phyloP scores from a whole-genome alignment of 495 filamentous ascomycete genomes.

The Aspergillus haitiensis region DNA sequence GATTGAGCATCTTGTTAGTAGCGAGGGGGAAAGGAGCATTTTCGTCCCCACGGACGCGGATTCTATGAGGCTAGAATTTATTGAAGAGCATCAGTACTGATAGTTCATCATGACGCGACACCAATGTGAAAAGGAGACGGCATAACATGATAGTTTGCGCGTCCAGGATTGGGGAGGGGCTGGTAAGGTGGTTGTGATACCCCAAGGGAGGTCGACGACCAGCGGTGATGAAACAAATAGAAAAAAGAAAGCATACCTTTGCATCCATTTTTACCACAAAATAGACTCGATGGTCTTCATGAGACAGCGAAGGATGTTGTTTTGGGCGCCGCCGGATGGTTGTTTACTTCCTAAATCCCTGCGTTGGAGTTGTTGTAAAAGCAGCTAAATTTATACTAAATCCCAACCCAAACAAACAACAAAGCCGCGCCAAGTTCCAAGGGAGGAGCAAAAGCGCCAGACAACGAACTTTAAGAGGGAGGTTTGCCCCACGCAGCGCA shows the following conservation, averaged over 20 bases:
- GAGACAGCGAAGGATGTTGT: constrained; percentile 14
- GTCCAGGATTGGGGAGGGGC: constrained; percentile 10
- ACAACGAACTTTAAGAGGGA: constrained; percentile 10
- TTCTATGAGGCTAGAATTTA: constrained; percentile 66
- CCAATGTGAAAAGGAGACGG: neutral
- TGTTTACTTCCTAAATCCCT: constrained; percentile 35
- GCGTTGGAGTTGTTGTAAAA: constrained; percentile 19
- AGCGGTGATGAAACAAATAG: constrained; percentile 3
- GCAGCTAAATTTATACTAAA: constrained; percentile 29
- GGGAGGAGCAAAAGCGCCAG: constrained; percentile 1
- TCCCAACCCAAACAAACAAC: constrained; percentile 35
- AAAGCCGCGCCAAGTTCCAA: constrained; percentile 26
- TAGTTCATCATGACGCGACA: constrained; percentile 13
- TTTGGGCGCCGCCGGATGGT: constrained; percentile 17
- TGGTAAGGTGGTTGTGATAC: neutral
- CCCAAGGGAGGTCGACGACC: neutral
- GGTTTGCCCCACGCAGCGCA: constrained; percentile 5
- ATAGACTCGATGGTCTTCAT: constrained; percentile 14
- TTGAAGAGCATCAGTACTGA: constrained; percentile 8
- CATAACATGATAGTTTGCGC: constrained; percentile 9
- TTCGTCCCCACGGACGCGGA: constrained; percentile 72
- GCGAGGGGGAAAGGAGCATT: constrained; percentile 58
- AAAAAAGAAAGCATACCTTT: constrained; percentile 36
- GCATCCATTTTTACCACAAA: constrained; percentile 39
- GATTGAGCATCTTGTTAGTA: constrained; percentile 56